Percentiles rank a stretch among this genome's conserved stretches.
Evolutionary conservation across 768 basidiomycete genomes (phyloP).

Genomic region (Tylopilus intermedius): DNA sequence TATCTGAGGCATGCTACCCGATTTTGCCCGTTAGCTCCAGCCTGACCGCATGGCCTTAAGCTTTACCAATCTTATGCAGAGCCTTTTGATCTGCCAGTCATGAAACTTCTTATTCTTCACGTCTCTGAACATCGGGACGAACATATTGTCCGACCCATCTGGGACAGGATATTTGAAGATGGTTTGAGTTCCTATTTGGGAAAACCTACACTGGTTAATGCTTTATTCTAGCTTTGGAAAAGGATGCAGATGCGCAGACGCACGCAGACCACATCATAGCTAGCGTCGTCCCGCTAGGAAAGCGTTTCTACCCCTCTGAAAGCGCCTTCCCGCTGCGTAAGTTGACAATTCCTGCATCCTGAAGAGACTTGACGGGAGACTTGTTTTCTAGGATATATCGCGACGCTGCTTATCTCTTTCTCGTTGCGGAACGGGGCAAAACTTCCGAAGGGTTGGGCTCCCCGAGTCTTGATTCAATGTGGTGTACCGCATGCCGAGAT

Average conservation of each 20-base stretch:
- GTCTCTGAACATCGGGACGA: slow-evolving; percentile 92
- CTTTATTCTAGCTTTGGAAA: slow-evolving; percentile 43
- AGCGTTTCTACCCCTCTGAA: slow-evolving; percentile 87
- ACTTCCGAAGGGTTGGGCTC: slow-evolving; percentile 76
- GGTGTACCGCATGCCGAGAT: slow-evolving; percentile 76
- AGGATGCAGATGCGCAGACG: slow-evolving; percentile 48
- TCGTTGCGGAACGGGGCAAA: slow-evolving; percentile 54
- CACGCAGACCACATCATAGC: slow-evolving; percentile 61
- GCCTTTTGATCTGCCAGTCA: slow-evolving; percentile 75
- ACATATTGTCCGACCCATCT: slow-evolving; percentile 73
- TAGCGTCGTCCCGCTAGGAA: slow-evolving; percentile 67
- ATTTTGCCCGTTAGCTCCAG: slow-evolving; percentile 2
- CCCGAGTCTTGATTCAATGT: slow-evolving; percentile 73
- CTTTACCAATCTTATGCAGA: slow-evolving; percentile 85
- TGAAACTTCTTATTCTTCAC: slow-evolving; percentile 87
- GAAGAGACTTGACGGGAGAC: not conserved
- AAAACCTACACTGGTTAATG: slow-evolving; percentile 3
- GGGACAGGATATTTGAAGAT: slow-evolving; percentile 82
- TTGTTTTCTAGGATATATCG: slow-evolving; percentile 57
- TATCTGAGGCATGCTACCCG: slow-evolving; percentile 66
- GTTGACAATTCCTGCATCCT: slow-evolving; percentile 22
- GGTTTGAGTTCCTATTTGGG: slow-evolving; percentile 41
- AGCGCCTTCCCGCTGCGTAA: slow-evolving; percentile 83
- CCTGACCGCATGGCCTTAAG: slow-evolving; percentile 36
- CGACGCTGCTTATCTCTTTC: slow-evolving; percentile 72